Evolutionary conservation across 2,329 filamentous ascomycete genomes (phyloP), one percentile per base, ranked within the genome.

Genomic region (Cryphonectria radicalis): DNA sequence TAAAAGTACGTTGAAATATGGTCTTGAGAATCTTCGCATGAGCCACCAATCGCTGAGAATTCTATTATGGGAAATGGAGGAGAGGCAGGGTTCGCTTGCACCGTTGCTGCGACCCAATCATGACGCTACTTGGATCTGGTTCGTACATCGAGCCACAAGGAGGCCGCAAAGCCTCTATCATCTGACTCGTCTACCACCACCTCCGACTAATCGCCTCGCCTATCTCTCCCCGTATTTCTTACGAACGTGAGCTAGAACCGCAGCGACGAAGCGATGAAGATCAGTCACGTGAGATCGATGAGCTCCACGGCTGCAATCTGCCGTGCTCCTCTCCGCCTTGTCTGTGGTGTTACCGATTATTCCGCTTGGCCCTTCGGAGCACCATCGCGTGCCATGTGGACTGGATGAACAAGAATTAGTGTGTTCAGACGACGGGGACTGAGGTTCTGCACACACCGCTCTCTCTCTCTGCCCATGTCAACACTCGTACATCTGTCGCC

Each of bases 81-180:
- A 43, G 25, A 43, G 53, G 25, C 11, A n/a, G 46, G 57, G 57
- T 65, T 70, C 64, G 64, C 59, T 66, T 66, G 37, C n/a, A 28
- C 69, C 17, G 4, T 46, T 42, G 32, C 11, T 46, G 25, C n/a
- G 25, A 3, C 19, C 64, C 64, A 67, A 67, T 67, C 57, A 63
- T 25, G 19, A n/a, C 8, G 55, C 43, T 13, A 19, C 19, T 50
- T 43, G 46, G 59, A 37, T 46, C 19, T 63, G 28, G 25, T 53
- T 59, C 59, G 69, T 67, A 57, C 59, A 37, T 59, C 43, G 64
- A 67, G 42, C 64, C 69, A 70, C 57, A 66, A 67, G 19, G 8
- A 60, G 60, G 43, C 42, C 42, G 59, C 35, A 46, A 53, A 35
- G 28, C n/a, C 57, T 63, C 40, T 50, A 53, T 68, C 63, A 62